A percentile compares a stretch with the other conserved stretches of the same genome.
These are phyloP conservation scores for Halophytophthora polymorphica DNA, from an alignment of 352 stramenopile genomes.

Conservation along the genomic window DNA sequence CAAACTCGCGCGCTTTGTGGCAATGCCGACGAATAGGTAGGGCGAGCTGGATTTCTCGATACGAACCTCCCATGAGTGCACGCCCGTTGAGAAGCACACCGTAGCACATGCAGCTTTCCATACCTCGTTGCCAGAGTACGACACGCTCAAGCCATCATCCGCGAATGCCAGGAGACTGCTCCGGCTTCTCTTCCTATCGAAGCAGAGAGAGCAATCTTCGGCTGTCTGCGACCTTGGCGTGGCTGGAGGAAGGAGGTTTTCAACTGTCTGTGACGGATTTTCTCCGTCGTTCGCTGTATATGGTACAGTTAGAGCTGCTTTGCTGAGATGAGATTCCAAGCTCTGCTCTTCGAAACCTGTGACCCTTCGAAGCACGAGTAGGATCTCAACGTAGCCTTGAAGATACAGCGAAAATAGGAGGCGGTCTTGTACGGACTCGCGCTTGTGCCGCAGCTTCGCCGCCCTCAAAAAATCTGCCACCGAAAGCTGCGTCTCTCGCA, in stretches of 20 bases:
- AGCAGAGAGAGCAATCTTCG: constrained; percentile 17
- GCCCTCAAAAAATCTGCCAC: constrained; percentile 43
- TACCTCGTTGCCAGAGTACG: constrained; percentile 79
- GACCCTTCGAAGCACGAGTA: constrained; percentile 26
- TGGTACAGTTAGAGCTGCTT: neutral
- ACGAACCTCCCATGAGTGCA: constrained; percentile 80
- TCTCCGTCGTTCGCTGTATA: neutral
- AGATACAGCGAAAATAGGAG: constrained; percentile 70
- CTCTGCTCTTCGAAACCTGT: constrained; percentile 1
- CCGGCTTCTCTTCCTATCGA: constrained; percentile 68
- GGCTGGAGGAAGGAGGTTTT: constrained; percentile 1
- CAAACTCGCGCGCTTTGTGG: constrained; percentile 87
- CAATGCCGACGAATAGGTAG: constrained; percentile 97
- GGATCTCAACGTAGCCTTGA: constrained; percentile 60
- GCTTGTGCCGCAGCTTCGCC: constrained; percentile 42
- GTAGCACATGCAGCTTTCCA: constrained; percentile 88
- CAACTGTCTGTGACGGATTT: neutral
- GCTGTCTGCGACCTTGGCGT: neutral
- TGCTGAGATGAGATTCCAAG: neutral
- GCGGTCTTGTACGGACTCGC: constrained; percentile 60
- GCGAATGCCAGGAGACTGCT: constrained; percentile 59
- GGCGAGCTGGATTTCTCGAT: constrained; percentile 95
- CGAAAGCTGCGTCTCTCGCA: constrained; percentile 9
- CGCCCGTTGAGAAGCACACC: constrained; percentile 64
- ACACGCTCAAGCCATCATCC: constrained; percentile 59